phyloP scores from a whole-genome alignment of 805 yeast species.

The Lipomyces lipofer region DNA sequence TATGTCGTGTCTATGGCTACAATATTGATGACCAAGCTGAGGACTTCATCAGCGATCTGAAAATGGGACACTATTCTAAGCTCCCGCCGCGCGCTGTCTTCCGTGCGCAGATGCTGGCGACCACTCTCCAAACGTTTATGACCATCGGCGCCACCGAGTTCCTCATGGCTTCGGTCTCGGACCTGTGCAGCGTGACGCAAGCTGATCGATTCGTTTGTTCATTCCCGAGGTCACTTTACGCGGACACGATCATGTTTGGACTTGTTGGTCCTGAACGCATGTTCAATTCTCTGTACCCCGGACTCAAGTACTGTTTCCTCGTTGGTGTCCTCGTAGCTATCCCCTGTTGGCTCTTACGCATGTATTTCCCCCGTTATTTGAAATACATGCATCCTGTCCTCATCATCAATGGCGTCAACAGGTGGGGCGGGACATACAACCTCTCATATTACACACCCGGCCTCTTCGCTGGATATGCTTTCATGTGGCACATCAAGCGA shows the following conservation, averaged over 20 bases:
- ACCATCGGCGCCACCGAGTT: conserved; percentile 46
- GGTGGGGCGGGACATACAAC: conserved; percentile 20
- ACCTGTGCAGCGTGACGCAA: conserved; percentile 49
- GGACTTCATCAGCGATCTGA: conserved; percentile 56
- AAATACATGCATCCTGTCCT: conserved; percentile 22
- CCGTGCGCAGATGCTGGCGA: conserved; percentile 50
- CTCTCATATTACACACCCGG: conserved; percentile 27
- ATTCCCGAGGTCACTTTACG: conserved; percentile 48
- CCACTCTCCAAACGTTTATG: conserved; percentile 48
- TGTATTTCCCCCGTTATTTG: conserved; percentile 3
- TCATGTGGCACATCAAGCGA: conserved; percentile 58
- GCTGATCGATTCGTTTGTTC: conserved; percentile 51
- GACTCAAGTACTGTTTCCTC: conserved; percentile 12
- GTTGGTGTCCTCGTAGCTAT: conserved; percentile 12
- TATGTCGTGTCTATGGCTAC: conserved; percentile 19
- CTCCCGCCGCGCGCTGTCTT: conserved; percentile 63
- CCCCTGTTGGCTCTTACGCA: conserved; percentile 11
- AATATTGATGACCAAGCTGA: conserved; percentile 48
- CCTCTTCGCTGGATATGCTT: conserved; percentile 47
- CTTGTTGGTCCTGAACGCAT: conserved; percentile 62
- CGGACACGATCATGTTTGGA: conserved; percentile 66
- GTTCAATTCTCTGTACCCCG: conserved; percentile 38
- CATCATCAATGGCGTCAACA: conserved; percentile 17
- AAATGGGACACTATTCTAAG: conserved; percentile 64
- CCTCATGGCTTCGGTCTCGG: conserved; percentile 42